These are phyloP conservation scores for Microstroma glucosiphilum DNA, from an alignment of 1,284 basidiomycete species.

Conservation along the genomic window DNA sequence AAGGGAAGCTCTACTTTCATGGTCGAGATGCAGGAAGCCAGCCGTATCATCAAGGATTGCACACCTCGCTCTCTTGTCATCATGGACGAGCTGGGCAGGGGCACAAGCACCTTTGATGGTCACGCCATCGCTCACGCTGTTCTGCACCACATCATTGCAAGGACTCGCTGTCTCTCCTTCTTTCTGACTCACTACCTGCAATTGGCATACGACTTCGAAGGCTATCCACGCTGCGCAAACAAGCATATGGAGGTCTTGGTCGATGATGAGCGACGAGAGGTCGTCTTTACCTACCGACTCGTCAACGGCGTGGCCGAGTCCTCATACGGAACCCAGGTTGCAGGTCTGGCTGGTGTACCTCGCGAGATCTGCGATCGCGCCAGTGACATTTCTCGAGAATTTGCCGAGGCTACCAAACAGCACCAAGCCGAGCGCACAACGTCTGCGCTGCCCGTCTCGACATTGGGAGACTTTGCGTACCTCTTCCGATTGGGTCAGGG, in stretches of 20 bases:
- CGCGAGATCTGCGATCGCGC: slow-evolving; percentile 43
- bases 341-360: slow-evolving; percentile 46
- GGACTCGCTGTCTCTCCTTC: slow-evolving; percentile 47
- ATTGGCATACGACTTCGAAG: slow-evolving; percentile 41
- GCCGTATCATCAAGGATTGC: slow-evolving; percentile 44
- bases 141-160: slow-evolving; percentile 43
- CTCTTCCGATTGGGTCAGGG: slow-evolving; percentile 23
- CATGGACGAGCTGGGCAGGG: slow-evolving; percentile 51
- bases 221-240: slow-evolving; percentile 45
- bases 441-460: slow-evolving; percentile 32
- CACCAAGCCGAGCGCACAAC: slow-evolving; percentile 36
- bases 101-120: slow-evolving; percentile 50
- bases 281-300: slow-evolving; percentile 48
- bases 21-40: slow-evolving; percentile 51
- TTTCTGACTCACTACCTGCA: slow-evolving; percentile 49
- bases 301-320: slow-evolving; percentile 66
- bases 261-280: slow-evolving; percentile 42
- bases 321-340: slow-evolving; percentile 63
- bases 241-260: slow-evolving; percentile 50
- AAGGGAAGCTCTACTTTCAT: slow-evolving; percentile 45
- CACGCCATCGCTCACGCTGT: slow-evolving; percentile 49
- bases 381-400: slow-evolving; percentile 37
- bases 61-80: slow-evolving; percentile 49
- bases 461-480: slow-evolving; percentile 44
- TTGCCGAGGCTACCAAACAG: slow-evolving; percentile 32